Evolutionary conservation across 306 rosid species (phyloP).

Genomic region (Carpinus viminea): DNA sequence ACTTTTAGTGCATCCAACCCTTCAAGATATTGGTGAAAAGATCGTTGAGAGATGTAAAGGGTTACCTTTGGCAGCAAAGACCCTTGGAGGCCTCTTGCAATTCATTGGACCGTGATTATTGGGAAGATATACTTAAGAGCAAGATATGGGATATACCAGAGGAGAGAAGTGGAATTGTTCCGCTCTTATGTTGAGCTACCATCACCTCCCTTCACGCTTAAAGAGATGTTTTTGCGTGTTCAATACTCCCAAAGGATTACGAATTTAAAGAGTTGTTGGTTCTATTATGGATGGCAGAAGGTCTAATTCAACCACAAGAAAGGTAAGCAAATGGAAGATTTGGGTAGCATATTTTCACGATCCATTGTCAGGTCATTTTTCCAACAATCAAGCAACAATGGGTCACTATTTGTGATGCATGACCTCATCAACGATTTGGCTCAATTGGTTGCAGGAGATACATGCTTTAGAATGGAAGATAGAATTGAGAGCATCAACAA

Average conservation of each 20-base stretch:
- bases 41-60: background rate
- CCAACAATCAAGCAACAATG: background rate
- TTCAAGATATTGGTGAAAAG: background rate
- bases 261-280: background rate
- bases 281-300: background rate
- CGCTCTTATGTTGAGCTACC: conserved; percentile 9
- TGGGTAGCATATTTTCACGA: background rate
- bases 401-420: background rate
- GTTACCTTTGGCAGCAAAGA: conserved; percentile 7
- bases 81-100: background rate
- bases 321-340: background rate
- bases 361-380: background rate
- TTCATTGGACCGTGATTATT: background rate
- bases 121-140: background rate
- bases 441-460: background rate
- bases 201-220: background rate
- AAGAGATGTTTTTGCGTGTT: conserved; percentile 15
- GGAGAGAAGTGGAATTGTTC: background rate
- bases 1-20: background rate
- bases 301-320: background rate
- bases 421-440: conserved; percentile 16
- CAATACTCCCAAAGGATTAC: background rate
- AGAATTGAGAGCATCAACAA: too few relatives aligned
- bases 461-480: too few relatives aligned
- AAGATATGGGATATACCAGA: conserved; percentile 2